phyloP scores from a whole-genome alignment of 2,329 filamentous ascomycete genomes.

The Colletotrichum camelliae region DNA sequence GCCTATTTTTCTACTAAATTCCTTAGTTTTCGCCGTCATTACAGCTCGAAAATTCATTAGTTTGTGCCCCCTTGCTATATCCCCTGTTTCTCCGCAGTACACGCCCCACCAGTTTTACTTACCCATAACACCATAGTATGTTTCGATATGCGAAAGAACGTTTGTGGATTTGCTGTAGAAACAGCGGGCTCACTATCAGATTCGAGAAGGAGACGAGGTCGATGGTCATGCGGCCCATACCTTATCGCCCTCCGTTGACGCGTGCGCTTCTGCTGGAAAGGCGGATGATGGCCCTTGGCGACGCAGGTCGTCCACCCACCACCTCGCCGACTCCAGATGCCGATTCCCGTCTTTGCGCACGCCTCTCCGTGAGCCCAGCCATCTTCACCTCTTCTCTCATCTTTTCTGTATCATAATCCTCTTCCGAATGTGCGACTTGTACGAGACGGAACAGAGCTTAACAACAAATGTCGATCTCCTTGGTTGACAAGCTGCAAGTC shows the following conservation, averaged over 20 bases:
- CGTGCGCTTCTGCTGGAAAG: not conserved
- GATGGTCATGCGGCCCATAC: not conserved
- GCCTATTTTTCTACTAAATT: not conserved
- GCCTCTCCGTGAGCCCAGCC: not conserved
- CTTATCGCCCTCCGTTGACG: not conserved
- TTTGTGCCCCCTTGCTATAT: not conserved
- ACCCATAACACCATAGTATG: not conserved
- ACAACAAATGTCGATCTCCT: not conserved
- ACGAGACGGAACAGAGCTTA: not conserved
- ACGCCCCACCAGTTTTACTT: not conserved
- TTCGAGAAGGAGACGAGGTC: not conserved
- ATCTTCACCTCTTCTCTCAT: not conserved
- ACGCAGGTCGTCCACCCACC: not conserved
- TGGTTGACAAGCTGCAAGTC: not conserved
- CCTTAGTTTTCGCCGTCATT: not conserved
- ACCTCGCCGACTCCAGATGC: not conserved
- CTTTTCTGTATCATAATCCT: not conserved
- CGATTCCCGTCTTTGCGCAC: slow-evolving; percentile 6
- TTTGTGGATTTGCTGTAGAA: not conserved
- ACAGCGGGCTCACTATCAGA: not conserved
- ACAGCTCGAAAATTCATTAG: not conserved
- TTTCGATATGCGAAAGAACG: not conserved
- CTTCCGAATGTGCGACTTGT: not conserved
- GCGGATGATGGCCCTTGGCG: slow-evolving; percentile 14
- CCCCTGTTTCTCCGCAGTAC: not conserved